phyloP scores from a whole-genome alignment of 148 eudicot species.

The Heliamphora exappendiculata region DNA sequence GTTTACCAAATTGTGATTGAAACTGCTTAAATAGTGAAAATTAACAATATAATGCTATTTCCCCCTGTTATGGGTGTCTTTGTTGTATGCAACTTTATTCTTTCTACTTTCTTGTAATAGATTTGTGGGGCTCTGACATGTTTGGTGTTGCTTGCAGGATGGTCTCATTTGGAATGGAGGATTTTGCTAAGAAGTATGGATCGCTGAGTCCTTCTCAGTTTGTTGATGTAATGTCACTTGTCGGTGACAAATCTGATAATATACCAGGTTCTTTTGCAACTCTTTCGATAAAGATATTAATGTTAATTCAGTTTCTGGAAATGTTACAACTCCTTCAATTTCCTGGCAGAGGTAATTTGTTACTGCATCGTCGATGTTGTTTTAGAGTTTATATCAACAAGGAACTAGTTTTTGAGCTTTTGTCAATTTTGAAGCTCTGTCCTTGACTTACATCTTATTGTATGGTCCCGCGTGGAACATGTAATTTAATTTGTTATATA shows the following conservation, averaged over 20 bases:
- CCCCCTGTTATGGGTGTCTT: background rate
- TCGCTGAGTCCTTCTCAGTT: slow-evolving; percentile 72
- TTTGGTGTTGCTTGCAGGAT: slow-evolving; percentile 40
- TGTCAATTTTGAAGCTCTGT: background rate
- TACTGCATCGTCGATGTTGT: background rate
- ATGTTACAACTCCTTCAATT: background rate
- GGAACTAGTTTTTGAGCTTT: background rate
- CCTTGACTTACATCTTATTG: background rate
- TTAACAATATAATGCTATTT: background rate
- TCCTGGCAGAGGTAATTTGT: background rate
- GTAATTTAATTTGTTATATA: background rate
- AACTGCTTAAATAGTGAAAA: background rate
- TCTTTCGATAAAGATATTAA: background rate
- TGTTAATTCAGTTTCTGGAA: background rate
- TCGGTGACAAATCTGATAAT: slow-evolving; percentile 88
- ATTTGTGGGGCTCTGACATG: background rate
- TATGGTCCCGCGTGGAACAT: background rate
- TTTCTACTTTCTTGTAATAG: background rate
- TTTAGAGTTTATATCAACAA: background rate
- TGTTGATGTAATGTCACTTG: slow-evolving; percentile 83
- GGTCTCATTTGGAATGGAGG: slow-evolving; percentile 91
- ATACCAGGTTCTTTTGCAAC: slow-evolving; percentile 65
- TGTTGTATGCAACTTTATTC: background rate
- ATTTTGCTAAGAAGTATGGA: slow-evolving; percentile 82
- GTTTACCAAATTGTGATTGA: background rate